Evolutionary conservation across 495 filamentous ascomycete genomes (phyloP), one percentile per base, ranked within the genome.

Genomic region (Massariosphaeria phaeospora): DNA sequence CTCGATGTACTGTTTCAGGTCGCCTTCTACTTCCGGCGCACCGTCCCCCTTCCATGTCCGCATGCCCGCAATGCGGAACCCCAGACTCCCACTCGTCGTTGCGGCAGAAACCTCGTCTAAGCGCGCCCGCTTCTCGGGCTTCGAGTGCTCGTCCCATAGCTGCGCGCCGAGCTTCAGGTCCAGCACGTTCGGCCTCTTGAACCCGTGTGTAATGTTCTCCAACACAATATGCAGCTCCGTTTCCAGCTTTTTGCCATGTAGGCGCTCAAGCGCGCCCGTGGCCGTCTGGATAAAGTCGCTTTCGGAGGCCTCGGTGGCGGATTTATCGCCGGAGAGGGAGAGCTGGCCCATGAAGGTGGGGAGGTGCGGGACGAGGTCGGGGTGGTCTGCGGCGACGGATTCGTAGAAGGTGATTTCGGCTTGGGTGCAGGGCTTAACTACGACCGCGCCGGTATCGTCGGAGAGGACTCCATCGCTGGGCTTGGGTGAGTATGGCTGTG

Each of bases 371-470:
- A 80, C 79, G 60, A 96, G 85, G 3, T 74, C 76, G 17, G 82
- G 82, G 62, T 95, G 90, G 13, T 73, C 64, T 30, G 75, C 61
- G 8, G 70, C 62, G 33, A 83, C 82, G 23, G 84, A 80, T 70
- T 96, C 84, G 79, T 99, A 99, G 72, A 99, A 99, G 23, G 82
- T 80, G 52, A 96, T 81, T 72, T 99, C 93, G 52, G 81, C 78
- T 35, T 79, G 69, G 6, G 88, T 95, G 71, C 93, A 96, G 25
- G 93, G 93, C 71, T 99, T 99, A 68, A 96, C 88, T 66, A 99
- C 84, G 15, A 96, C 75, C 50, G 85, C 79, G 64, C 93, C 93
- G 43, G 87, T 84, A 47, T 77, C 72, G 64, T 95, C 89, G 66
- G 84, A 90, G 57, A 95, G 82, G 38, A 95, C 90, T 59, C 93